These are phyloP conservation scores for Curvularia sp. DNA, from an alignment of 2,329 filamentous ascomycete species.

Conservation along the genomic window DNA sequence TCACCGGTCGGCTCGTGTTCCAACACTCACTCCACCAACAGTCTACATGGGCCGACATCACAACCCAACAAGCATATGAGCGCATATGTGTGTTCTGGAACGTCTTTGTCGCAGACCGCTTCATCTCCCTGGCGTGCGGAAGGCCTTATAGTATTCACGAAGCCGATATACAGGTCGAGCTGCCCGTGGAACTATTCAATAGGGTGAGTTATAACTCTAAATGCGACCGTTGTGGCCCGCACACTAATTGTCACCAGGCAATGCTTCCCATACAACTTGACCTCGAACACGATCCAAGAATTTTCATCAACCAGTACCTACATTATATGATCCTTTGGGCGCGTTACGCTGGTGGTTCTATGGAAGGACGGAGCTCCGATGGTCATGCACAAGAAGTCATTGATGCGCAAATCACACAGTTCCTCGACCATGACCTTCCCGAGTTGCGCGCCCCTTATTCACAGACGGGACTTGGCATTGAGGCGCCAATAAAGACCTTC, in stretches of 20 bases:
- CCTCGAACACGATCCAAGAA: conserved; percentile 20
- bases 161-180: conserved; percentile 37
- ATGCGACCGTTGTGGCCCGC: too few relatives aligned
- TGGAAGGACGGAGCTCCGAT: conserved; percentile 30
- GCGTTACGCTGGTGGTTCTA: conserved; percentile 32
- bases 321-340: conserved; percentile 37
- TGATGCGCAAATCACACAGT: conserved; percentile 20
- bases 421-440: conserved; percentile 14
- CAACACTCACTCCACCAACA: conserved; percentile 42
- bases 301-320: conserved; percentile 31
- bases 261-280: conserved; percentile 22
- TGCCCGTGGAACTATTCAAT: conserved; percentile 28
- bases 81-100: conserved; percentile 43
- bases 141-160: conserved; percentile 42
- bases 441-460: conserved; percentile 4
- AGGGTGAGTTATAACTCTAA: conserved; percentile 22
- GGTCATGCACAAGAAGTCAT: conserved; percentile 14
- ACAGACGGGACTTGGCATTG: not conserved
- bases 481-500: conserved; percentile 11
- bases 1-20: conserved; percentile 38
- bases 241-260: conserved; percentile 10
- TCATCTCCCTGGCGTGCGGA: conserved; percentile 42
- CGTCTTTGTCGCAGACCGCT: conserved; percentile 36
- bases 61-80: conserved; percentile 29
- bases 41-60: conserved; percentile 26